Evolutionary conservation across 2,329 filamentous ascomycete species (phyloP).

Genomic region (Bisporella sp.): DNA sequence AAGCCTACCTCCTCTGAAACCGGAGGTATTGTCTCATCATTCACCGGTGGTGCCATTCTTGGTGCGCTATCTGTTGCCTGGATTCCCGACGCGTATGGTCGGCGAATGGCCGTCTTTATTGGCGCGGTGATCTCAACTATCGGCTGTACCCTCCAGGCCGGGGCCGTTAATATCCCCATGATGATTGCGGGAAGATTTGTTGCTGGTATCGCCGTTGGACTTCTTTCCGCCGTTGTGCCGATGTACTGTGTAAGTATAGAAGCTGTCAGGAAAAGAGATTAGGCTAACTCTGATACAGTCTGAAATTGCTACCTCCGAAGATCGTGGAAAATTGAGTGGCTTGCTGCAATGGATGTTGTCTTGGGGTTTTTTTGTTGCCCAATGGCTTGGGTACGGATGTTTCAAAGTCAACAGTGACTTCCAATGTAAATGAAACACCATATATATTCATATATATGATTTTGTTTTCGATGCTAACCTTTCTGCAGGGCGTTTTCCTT

Average conservation of each 20-base stretch:
- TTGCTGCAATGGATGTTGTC: constrained; percentile 22
- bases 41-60: constrained; percentile 32
- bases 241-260: constrained; percentile 32
- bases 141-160: constrained; percentile 27
- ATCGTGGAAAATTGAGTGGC: constrained; percentile 18
- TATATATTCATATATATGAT: no score
- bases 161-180: constrained; percentile 28
- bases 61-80: constrained; percentile 27
- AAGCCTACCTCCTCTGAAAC: constrained; percentile 11
- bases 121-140: constrained; percentile 22
- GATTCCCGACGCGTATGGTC: constrained; percentile 26
- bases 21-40: constrained; percentile 33
- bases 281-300: constrained; percentile 1
- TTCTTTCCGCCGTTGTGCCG: constrained; percentile 38
- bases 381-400: constrained; percentile 21
- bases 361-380: constrained; percentile 22
- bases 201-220: constrained; percentile 40
- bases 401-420: constrained; percentile 6
- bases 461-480: neutral
- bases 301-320: constrained; percentile 14
- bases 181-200: constrained; percentile 40
- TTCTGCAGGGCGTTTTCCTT: constrained; percentile 46
- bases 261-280: neutral
- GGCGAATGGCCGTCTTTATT: constrained; percentile 23
- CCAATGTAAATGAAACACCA: constrained; percentile 5